phyloP scores from a whole-genome alignment of 2,329 filamentous ascomycete genomes.

The Cercospora sojina region DNA sequence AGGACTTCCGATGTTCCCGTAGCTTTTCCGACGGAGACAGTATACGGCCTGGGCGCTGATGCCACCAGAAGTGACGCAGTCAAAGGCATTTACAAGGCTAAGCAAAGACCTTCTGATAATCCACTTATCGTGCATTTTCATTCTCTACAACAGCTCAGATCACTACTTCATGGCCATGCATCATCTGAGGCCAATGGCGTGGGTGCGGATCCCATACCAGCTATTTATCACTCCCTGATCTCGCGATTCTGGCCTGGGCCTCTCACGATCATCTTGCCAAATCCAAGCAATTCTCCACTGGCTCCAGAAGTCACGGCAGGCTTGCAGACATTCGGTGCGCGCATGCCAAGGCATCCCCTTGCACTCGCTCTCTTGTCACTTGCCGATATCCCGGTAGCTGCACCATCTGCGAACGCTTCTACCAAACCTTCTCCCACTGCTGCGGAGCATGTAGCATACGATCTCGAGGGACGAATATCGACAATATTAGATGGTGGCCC shows the following conservation, averaged over 20 bases:
- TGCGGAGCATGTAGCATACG: slow-evolving; percentile 83
- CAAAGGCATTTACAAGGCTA: slow-evolving; percentile 86
- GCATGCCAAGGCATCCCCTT: slow-evolving; percentile 84
- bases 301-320: slow-evolving; percentile 91
- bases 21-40: slow-evolving; percentile 95
- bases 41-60: slow-evolving; percentile 95
- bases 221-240: slow-evolving; percentile 76
- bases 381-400: slow-evolving; percentile 75
- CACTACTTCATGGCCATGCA: slow-evolving; percentile 52
- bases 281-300: slow-evolving; percentile 66
- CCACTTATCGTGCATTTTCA: slow-evolving; percentile 91
- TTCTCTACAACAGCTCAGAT: slow-evolving; percentile 72
- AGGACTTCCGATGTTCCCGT: slow-evolving; percentile 70
- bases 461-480: slow-evolving; percentile 77
- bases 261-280: slow-evolving; percentile 82
- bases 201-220: slow-evolving; percentile 57
- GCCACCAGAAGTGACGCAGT: slow-evolving; percentile 83
- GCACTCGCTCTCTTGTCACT: slow-evolving; percentile 83
- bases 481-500: slow-evolving; percentile 85
- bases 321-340: slow-evolving; percentile 78
- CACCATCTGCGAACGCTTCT: slow-evolving; percentile 90
- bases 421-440: slow-evolving; percentile 90
- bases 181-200: slow-evolving; percentile 11
- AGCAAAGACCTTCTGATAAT: slow-evolving; percentile 89
- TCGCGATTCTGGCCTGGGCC: slow-evolving; percentile 90